A percentile compares a stretch with the other conserved stretches of the same genome.
These are phyloP conservation scores for Cryptococcus wingfieldii DNA, from an alignment of 1,284 basidiomycete species.

Conservation along the genomic window DNA sequence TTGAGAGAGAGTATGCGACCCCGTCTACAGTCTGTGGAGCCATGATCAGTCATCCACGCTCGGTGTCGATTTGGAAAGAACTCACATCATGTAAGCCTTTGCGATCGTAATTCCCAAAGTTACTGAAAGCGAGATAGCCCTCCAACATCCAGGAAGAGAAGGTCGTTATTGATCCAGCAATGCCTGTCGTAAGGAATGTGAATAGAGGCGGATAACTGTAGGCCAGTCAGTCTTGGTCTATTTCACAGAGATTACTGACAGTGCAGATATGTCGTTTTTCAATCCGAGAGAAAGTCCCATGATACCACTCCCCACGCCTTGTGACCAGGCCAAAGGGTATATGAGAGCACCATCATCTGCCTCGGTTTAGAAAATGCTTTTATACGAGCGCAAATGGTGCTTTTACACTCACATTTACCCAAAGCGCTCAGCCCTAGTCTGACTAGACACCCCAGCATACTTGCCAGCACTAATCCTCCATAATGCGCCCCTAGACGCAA, in stretches of 20 bases:
- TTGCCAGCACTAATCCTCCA: conserved; percentile 67
- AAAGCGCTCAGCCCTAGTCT: conserved; percentile 70
- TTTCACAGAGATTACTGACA: conserved; percentile 57
- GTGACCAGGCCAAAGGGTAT: conserved; percentile 80
- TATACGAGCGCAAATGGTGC: background rate
- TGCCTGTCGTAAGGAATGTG: conserved; percentile 85
- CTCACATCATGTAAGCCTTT: conserved; percentile 73
- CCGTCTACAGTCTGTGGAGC: conserved; percentile 72
- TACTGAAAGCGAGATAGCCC: conserved; percentile 79
- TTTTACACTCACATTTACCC: conserved; percentile 42
- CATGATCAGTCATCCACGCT: conserved; percentile 4
- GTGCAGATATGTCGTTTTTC: conserved; percentile 65
- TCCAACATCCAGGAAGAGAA: conserved; percentile 94
- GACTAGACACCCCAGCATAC: conserved; percentile 72
- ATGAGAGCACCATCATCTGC: conserved; percentile 61
- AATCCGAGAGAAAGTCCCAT: conserved; percentile 76
- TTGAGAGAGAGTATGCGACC: conserved; percentile 73
- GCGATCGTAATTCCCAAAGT: conserved; percentile 59
- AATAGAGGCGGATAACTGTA: conserved; percentile 79
- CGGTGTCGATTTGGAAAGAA: conserved; percentile 7
- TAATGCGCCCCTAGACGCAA: conserved; percentile 36
- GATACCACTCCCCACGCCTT: conserved; percentile 82
- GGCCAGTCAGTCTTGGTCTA: background rate
- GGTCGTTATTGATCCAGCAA: conserved; percentile 93
- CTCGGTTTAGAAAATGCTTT: background rate